These are phyloP conservation scores for Gloeophyllum trabeum DNA, from an alignment of 768 basidiomycete species.

Conservation along the genomic window DNA sequence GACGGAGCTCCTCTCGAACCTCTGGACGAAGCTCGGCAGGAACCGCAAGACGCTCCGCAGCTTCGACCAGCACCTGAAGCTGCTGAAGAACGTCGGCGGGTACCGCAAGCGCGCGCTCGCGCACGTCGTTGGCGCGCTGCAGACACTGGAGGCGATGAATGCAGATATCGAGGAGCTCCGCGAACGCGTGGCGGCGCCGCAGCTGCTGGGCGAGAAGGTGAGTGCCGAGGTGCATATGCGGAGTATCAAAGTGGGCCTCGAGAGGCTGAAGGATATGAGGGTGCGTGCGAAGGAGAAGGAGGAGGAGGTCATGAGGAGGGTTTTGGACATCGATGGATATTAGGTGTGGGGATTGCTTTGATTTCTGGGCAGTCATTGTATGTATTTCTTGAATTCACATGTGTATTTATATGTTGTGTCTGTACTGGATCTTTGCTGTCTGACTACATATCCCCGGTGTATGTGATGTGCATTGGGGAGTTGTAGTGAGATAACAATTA, in stretches of 20 bases:
- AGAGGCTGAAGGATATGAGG: conserved; percentile 49
- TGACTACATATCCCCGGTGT: too few relatives aligned
- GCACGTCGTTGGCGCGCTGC: conserved; percentile 58
- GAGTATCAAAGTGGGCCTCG: conserved; percentile 54
- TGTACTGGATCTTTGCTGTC: background rate
- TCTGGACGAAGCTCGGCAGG: conserved; percentile 64
- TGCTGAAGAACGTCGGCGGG: conserved; percentile 41
- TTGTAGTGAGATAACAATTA: too few relatives aligned
- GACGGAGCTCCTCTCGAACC: conserved; percentile 44
- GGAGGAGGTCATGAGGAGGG: conserved; percentile 17
- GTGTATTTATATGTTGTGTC: background rate
- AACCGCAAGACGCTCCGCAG: conserved; percentile 39
- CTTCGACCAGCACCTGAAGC: conserved; percentile 35
- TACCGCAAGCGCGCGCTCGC: conserved; percentile 52
- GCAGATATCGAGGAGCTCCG: conserved; percentile 71
- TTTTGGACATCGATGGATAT: conserved; percentile 10
- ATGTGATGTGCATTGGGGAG: too few relatives aligned
- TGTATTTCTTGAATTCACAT: too few relatives aligned
- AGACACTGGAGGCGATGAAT: conserved; percentile 49
- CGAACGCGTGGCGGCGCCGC: conserved; percentile 60
- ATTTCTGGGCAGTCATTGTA: too few relatives aligned
- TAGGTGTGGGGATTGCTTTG: too few relatives aligned
- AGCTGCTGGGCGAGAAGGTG: conserved; percentile 43
- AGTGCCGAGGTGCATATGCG: conserved; percentile 69
- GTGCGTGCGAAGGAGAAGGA: conserved; percentile 36